Percentiles rank a stretch among this genome's conserved stretches.
These are phyloP conservation scores for Cladosporium cucumerinum DNA, from an alignment of 2,329 filamentous ascomycete genomes.

Conservation along the genomic window DNA sequence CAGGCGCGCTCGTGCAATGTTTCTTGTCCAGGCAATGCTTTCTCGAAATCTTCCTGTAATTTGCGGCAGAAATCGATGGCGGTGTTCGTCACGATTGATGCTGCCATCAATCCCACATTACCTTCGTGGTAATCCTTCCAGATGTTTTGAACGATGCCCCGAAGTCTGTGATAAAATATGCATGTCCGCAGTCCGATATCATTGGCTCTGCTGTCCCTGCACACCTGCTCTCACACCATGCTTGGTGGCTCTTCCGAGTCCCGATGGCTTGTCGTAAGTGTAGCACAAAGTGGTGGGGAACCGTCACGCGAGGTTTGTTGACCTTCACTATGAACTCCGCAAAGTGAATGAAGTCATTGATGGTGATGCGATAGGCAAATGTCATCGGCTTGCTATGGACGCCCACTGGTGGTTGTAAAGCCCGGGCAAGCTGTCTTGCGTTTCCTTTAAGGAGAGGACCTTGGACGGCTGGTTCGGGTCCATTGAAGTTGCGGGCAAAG, in stretches of 20 bases:
- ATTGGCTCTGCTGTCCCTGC: not conserved
- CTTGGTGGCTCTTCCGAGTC: not conserved
- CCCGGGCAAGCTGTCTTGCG: not conserved
- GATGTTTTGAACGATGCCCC: not conserved
- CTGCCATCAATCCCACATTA: not conserved
- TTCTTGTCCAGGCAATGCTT: not conserved
- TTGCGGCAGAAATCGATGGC: constrained; percentile 12
- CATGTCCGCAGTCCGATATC: not conserved
- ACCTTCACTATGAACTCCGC: not conserved
- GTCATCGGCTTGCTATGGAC: too few relatives aligned
- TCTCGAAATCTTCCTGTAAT: constrained; percentile 6
- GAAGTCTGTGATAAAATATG: not conserved
- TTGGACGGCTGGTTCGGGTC: not conserved
- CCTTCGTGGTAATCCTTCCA: constrained; percentile 8
- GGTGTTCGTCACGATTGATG: constrained; percentile 9
- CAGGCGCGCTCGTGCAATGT: not conserved
- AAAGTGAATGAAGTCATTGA: not conserved
- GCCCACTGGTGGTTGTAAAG: too few relatives aligned
- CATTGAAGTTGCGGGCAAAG: not conserved
- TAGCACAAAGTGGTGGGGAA: not conserved
- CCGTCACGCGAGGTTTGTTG: not conserved
- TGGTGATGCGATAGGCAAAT: not conserved
- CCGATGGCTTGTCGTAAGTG: not conserved
- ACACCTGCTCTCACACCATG: not conserved
- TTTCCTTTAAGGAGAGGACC: not conserved